Evolutionary conservation across 257 asterid genomes (phyloP).

Genomic region (Forsythia suspensa): DNA sequence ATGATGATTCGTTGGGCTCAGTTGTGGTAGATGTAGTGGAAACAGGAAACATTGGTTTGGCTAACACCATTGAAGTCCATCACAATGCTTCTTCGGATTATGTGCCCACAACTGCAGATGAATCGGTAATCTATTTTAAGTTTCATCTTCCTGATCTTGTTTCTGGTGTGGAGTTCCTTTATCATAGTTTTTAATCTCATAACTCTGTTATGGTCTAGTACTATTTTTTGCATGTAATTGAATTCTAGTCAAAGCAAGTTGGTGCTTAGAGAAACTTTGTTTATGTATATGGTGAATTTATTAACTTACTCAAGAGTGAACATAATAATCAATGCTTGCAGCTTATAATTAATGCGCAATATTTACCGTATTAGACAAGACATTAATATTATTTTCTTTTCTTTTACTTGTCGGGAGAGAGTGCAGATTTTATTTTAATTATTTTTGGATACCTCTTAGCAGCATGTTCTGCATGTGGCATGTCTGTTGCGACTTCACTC

Average conservation of each 20-base stretch:
- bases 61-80: slow-evolving; percentile 8
- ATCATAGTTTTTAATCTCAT: neutral
- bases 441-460: neutral
- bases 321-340: neutral
- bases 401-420: neutral
- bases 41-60: slow-evolving; percentile 13
- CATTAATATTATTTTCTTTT: neutral
- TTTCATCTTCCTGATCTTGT: neutral
- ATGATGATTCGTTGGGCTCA: slow-evolving; percentile 12
- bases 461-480: neutral
- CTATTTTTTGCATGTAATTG: neutral
- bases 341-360: neutral
- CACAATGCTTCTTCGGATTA: slow-evolving; percentile 9
- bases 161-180: neutral
- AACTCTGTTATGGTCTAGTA: neutral
- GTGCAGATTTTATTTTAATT: neutral
- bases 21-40: slow-evolving; percentile 4
- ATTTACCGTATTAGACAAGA: neutral
- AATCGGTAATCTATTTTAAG: slow-evolving; percentile 16
- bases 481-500: neutral
- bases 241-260: neutral
- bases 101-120: slow-evolving; percentile 13
- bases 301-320: neutral
- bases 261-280: neutral
- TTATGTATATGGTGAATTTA: neutral